Conservation (phyloP, 1,284 basidiomycete species). For the Prillingera fragicola region DNA sequence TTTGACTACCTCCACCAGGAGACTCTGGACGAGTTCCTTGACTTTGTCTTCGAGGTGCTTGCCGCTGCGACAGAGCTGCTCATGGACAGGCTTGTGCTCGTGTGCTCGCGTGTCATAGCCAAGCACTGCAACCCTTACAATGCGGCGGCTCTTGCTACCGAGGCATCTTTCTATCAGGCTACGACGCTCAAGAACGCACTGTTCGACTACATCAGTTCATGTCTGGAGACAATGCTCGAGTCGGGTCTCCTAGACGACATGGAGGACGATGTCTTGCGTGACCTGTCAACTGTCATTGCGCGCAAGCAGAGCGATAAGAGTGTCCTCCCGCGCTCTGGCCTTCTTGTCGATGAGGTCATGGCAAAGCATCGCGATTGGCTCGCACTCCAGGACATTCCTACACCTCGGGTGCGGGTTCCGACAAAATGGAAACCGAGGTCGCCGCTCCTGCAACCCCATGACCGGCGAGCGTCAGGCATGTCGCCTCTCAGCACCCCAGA, state of each 20-base stretch:
- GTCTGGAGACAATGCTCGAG: constrained; percentile 85
- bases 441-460: constrained; percentile 52
- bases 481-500: constrained; percentile 11
- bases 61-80: constrained; percentile 86
- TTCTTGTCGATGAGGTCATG: constrained; percentile 58
- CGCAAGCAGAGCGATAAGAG: constrained; percentile 63
- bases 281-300: constrained; percentile 61
- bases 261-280: constrained; percentile 60
- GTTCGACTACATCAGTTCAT: constrained; percentile 74
- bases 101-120: constrained; percentile 73
- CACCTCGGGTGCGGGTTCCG: constrained; percentile 54
- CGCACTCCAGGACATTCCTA: constrained; percentile 72
- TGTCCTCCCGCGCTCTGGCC: constrained; percentile 59
- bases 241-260: constrained; percentile 68
- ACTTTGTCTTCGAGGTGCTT: constrained; percentile 83
- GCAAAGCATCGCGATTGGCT: constrained; percentile 70
- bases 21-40: constrained; percentile 70
- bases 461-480: constrained; percentile 11
- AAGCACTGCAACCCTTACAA: constrained; percentile 69
- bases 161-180: constrained; percentile 76
- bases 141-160: constrained; percentile 71
- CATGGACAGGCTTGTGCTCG: constrained; percentile 72
- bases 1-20: constrained; percentile 67
- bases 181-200: constrained; percentile 64
- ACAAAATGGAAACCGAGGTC: constrained; percentile 49